Percentiles rank a stretch among this genome's conserved stretches.
Evolutionary conservation across 805 yeast species (phyloP).

Genomic region (Candida multigemmis): DNA sequence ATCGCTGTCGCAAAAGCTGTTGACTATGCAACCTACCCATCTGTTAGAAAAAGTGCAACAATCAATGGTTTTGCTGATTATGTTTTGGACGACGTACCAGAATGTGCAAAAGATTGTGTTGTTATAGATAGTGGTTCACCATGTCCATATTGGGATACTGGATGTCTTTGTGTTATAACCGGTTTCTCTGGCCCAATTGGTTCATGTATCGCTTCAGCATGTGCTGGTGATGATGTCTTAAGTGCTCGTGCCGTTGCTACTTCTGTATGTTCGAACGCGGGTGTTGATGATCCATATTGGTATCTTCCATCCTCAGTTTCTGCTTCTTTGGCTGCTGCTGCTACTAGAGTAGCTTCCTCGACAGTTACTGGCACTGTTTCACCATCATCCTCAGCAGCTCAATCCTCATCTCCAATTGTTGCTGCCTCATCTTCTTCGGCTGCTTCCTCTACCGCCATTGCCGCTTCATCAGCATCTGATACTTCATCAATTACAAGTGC

Average conservation of each 20-base stretch:
- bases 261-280: conserved; percentile 12
- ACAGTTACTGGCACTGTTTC: conserved; percentile 1
- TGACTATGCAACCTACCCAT: conserved; percentile 35
- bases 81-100: conserved; percentile 20
- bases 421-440: conserved; percentile 4
- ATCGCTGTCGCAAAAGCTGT: conserved; percentile 10
- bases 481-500: conserved; percentile 4
- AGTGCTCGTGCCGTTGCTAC: conserved; percentile 16
- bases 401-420: conserved; percentile 3
- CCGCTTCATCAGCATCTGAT: conserved; percentile 5
- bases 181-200: conserved; percentile 20
- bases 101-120: conserved; percentile 28
- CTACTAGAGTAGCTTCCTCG: too few relatives aligned
- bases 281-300: conserved; percentile 26
- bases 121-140: conserved; percentile 24
- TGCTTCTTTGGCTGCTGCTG: conserved; percentile 16
- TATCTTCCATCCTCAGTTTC: conserved; percentile 13
- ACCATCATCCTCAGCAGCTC: conserved; percentile 2
- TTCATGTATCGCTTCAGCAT: conserved; percentile 27
- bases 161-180: conserved; percentile 35
- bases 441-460: conserved; percentile 4
- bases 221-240: conserved; percentile 21
- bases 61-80: conserved; percentile 43
- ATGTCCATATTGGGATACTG: conserved; percentile 39
- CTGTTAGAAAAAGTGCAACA: conserved; percentile 36